Percentiles rank a stretch among this genome's conserved stretches.
These are phyloP conservation scores for Mortierella sp. DNA, from an alignment of 371 early-diverging fungal species.

Conservation along the genomic window DNA sequence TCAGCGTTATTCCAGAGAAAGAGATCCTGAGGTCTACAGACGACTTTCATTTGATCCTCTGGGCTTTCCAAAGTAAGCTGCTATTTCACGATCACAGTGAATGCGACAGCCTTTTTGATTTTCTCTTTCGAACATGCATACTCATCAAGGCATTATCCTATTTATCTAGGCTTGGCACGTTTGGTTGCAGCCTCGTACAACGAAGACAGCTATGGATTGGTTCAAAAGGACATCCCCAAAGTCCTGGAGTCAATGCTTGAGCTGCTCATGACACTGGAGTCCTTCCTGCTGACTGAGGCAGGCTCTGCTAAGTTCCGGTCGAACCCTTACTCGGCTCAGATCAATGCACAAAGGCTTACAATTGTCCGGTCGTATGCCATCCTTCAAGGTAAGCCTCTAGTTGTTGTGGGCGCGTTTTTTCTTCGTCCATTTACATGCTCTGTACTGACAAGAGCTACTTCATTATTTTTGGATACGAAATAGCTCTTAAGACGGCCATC, in stretches of 20 bases:
- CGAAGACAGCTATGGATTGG: constrained; percentile 70
- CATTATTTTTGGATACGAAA: not conserved
- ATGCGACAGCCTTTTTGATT: not conserved
- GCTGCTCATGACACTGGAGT: constrained; percentile 58
- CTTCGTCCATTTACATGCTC: not conserved
- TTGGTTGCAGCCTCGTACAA: constrained; percentile 64
- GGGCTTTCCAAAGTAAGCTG: constrained; percentile 66
- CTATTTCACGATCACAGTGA: not conserved
- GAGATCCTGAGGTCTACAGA: constrained; percentile 59
- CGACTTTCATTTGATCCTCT: constrained; percentile 62
- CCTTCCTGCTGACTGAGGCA: constrained; percentile 53
- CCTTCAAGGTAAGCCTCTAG: constrained; percentile 19
- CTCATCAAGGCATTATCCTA: not conserved
- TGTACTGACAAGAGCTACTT: not conserved
- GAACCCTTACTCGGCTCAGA: constrained; percentile 32
- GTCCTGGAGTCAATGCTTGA: constrained; percentile 66
- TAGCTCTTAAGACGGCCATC: constrained; percentile 67
- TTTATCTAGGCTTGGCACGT: constrained; percentile 62
- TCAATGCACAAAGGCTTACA: constrained; percentile 36
- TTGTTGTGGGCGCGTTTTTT: not conserved
- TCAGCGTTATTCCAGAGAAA: constrained; percentile 55
- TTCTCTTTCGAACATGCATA: not conserved
- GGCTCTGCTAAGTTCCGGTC: constrained; percentile 57
- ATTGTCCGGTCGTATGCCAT: constrained; percentile 27
- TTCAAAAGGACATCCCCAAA: constrained; percentile 66